Evolutionary conservation across 768 basidiomycete species (phyloP).

Genomic region (Xanthoconium stramineum): DNA sequence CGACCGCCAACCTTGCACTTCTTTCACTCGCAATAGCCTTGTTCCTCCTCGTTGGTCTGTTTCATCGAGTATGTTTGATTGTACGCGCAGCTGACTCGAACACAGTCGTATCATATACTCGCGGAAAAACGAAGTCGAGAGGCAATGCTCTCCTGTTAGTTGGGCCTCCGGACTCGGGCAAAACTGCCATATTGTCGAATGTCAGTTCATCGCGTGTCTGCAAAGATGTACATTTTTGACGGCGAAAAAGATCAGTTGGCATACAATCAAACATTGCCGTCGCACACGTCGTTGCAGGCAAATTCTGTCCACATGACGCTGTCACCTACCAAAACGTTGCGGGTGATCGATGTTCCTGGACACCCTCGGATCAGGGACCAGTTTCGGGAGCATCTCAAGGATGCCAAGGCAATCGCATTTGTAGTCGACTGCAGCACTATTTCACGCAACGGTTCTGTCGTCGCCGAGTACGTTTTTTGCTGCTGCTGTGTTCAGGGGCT

Average conservation of each 20-base stretch:
- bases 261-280: slow-evolving; percentile 60
- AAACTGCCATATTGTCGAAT: slow-evolving; percentile 72
- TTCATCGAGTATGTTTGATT: background rate
- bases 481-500: background rate
- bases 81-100: slow-evolving; percentile 25
- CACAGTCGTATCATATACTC: slow-evolving; percentile 43
- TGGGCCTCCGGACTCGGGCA: slow-evolving; percentile 74
- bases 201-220: slow-evolving; percentile 39
- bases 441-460: slow-evolving; percentile 67
- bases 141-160: slow-evolving; percentile 71
- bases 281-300: slow-evolving; percentile 75
- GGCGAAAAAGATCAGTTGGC: slow-evolving; percentile 47
- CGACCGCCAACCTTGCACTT: slow-evolving; percentile 37
- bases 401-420: slow-evolving; percentile 67
- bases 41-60: slow-evolving; percentile 43
- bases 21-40: slow-evolving; percentile 45
- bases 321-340: slow-evolving; percentile 43
- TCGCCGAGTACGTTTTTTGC: slow-evolving; percentile 67
- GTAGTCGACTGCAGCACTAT: slow-evolving; percentile 78
- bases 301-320: slow-evolving; percentile 53
- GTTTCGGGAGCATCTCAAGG: slow-evolving; percentile 60
- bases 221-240: slow-evolving; percentile 5
- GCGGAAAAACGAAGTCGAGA: slow-evolving; percentile 42
- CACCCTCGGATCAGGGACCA: slow-evolving; percentile 78
- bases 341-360: slow-evolving; percentile 76